Percentiles rank a stretch among this genome's conserved stretches.
These are phyloP conservation scores for Cladophialophora carrionii DNA, from an alignment of 2,329 filamentous ascomycete species.

Conservation along the genomic window DNA sequence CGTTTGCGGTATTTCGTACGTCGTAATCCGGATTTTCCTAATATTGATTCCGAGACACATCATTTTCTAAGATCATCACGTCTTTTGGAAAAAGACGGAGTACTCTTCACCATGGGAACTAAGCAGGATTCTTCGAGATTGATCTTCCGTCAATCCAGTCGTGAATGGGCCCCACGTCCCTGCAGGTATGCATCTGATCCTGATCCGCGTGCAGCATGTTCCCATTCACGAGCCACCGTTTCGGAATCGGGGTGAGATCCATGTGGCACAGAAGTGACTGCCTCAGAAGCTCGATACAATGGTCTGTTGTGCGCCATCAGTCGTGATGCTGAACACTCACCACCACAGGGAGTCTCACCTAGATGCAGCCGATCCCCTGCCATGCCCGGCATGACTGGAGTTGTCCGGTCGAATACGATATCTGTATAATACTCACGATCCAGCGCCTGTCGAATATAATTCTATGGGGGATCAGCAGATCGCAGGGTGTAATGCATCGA, in stretches of 20 bases:
- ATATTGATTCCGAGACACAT: background rate
- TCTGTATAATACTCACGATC: constrained; percentile 8
- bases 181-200: constrained; percentile 5
- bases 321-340: background rate
- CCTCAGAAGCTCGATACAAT: constrained; percentile 10
- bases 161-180: constrained; percentile 8
- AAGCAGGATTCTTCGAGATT: constrained; percentile 11
- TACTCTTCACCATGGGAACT: too few relatives aligned
- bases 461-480: background rate
- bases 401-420: constrained; percentile 6
- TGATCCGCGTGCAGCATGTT: constrained; percentile 11
- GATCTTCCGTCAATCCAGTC: constrained; percentile 6
- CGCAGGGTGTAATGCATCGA: background rate
- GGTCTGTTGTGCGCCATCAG: background rate
- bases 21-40: too few relatives aligned
- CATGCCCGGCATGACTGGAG: constrained; percentile 7
- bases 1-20: too few relatives aligned
- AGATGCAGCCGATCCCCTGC: constrained; percentile 5
- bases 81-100: too few relatives aligned
- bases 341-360: constrained; percentile 1
- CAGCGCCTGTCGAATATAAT: constrained; percentile 3
- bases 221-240: constrained; percentile 5
- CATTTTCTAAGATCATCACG: too few relatives aligned
- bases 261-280: constrained; percentile 10
- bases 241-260: constrained; percentile 9